A percentile compares a stretch with the other conserved stretches of the same genome.
These are phyloP conservation scores for Grosmannia clavigera DNA, from an alignment of 2,329 filamentous ascomycete species.

Conservation along the genomic window DNA sequence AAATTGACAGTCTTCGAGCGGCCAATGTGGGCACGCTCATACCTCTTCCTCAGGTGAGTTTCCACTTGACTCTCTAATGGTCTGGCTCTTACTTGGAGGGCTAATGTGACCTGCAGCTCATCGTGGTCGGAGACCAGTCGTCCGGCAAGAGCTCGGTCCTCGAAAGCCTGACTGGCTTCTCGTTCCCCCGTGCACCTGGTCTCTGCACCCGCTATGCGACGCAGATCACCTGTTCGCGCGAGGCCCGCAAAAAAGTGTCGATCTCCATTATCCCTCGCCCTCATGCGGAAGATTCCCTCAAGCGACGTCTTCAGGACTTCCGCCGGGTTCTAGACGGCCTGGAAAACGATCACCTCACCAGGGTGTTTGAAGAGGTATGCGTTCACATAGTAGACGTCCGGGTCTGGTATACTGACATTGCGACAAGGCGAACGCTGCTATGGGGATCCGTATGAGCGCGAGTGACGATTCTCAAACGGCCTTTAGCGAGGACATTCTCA, in stretches of 20 bases:
- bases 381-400: no score
- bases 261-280: constrained; percentile 18
- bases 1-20: constrained; percentile 17
- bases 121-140: constrained; percentile 62
- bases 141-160: constrained; percentile 65
- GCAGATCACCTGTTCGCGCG: constrained; percentile 17
- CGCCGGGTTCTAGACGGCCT: constrained; percentile 15
- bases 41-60: constrained; percentile 15
- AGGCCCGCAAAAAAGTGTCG: constrained; percentile 13
- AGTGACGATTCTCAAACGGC: not conserved
- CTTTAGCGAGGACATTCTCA: constrained; percentile 35
- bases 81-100: not conserved
- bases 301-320: constrained; percentile 14
- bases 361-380: constrained; percentile 27
- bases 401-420: not conserved
- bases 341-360: constrained; percentile 18
- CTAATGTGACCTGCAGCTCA: constrained; percentile 36
- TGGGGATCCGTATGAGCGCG: constrained; percentile 27
- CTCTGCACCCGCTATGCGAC: constrained; percentile 18
- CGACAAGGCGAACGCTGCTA: constrained; percentile 26
- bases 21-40: constrained; percentile 15
- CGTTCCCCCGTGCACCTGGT: constrained; percentile 13
- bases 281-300: constrained; percentile 8
- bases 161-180: constrained; percentile 34
- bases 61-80: not conserved